Evolutionary conservation across 2,329 filamentous ascomycete species (phyloP), one percentile per base, ranked within the genome.

Genomic region (Plectosphaerella plurivora): DNA sequence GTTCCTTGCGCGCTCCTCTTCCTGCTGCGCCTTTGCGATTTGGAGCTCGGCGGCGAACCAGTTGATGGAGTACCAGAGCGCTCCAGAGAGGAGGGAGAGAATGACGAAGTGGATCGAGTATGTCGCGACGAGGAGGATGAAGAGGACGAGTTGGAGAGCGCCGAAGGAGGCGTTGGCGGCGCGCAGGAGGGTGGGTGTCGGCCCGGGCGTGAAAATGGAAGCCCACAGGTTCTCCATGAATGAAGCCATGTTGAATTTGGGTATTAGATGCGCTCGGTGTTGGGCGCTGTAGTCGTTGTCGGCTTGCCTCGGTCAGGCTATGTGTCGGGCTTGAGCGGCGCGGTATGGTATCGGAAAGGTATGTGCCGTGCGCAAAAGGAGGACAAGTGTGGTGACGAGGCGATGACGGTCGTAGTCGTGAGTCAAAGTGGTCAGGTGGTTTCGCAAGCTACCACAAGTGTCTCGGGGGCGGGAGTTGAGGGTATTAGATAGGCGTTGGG

Each of bases 51-150:
- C 73, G 51, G 90, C 91, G 65, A 99, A 97, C 94, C 94, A 99
- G 79, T 97, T 97, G 73, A 97, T 92, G 53, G 88, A 84, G 75
- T 83, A 91, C 94, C 94, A 99, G 36, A 97, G 78, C 5, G 89
- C 88, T 33, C 75, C 92, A 57, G 84, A 90, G 10, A 99, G 76
- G 53, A 86, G 63, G 12, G 90, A 96, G 6, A 99, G 81, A 53
- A 93, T 78, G 57, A 91, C 68, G 65, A 97, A 96, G 77, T 97
- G 94, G 58, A 96, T 81, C 73, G 88, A 96, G 71, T 88, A 84
- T 8, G 93, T 99, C 52, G 84, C 86, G 60, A 91, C 55, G 50
- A 97, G 81, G 56, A 99, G 87, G 51, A 73, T 69, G 58, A 90
- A 71, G 60, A 97, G 85, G 42, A 96, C 78, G 56, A 88, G 55